Evolutionary conservation across 345 rosid species (phyloP).

Genomic region (Gossypium australe): DNA sequence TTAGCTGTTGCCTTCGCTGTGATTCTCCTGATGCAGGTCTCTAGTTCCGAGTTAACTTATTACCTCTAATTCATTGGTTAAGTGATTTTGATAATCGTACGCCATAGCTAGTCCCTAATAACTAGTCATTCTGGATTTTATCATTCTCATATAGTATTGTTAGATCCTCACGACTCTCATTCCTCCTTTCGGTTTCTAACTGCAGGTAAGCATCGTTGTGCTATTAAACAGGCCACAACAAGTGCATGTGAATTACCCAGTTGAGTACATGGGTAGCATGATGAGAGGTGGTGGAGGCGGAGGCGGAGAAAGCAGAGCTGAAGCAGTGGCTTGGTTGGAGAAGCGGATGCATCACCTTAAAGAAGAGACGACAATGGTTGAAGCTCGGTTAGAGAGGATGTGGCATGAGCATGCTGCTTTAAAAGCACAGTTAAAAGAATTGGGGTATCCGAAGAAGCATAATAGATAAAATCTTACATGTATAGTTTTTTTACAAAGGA

Average conservation of each 20-base stretch:
- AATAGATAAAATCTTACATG: neutral
- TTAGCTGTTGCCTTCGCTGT: slow-evolving; percentile 57
- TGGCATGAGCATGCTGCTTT: slow-evolving; percentile 48
- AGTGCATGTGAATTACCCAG: slow-evolving; percentile 36
- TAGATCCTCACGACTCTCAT: neutral
- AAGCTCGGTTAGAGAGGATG: slow-evolving; percentile 73
- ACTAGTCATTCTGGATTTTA: neutral
- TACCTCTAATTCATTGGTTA: neutral
- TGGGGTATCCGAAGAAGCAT: slow-evolving; percentile 30
- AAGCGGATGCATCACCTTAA: slow-evolving; percentile 66
- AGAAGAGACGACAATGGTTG: slow-evolving; percentile 72
- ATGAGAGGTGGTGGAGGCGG: slow-evolving; percentile 11
- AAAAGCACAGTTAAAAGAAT: slow-evolving; percentile 50
- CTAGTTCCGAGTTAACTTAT: neutral
- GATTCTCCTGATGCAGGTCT: slow-evolving; percentile 92
- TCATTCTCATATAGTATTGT: neutral
- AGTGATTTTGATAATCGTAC: neutral
- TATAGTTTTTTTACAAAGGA: neutral
- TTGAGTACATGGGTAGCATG: slow-evolving; percentile 28
- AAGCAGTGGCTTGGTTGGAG: slow-evolving; percentile 62
- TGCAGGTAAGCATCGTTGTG: slow-evolving; percentile 74
- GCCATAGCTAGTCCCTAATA: neutral
- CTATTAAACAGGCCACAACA: slow-evolving; percentile 62
- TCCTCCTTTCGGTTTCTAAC: neutral
- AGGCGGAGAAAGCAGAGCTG: slow-evolving; percentile 33